Evolutionary conservation across 352 stramenopile genomes (phyloP), one percentile per base, ranked within the genome.

Genomic region (Pythium aristosporum): DNA sequence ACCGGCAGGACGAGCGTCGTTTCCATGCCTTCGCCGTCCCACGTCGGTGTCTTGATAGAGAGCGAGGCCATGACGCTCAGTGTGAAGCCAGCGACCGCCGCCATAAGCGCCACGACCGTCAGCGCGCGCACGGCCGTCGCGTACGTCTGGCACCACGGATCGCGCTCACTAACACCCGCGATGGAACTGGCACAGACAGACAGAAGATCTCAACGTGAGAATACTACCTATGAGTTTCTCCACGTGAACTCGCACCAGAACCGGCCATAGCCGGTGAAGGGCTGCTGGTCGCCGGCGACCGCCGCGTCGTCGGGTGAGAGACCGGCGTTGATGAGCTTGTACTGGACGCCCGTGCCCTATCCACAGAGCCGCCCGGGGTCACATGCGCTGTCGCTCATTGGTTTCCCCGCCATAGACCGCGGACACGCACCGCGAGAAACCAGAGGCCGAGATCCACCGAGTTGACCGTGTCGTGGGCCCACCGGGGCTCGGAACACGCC

Each of bases 241-340:
- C 25, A 30, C 25, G 4, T n/a, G 12, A 18, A 5, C 25, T 30
- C 58, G 47, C 48, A 73, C 67, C 67, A 73, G 57, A 55, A 73
- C 20, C 34, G 42, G 11, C 44, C 30, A 30, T 73, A 73, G n/a
- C 59, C 21, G 9, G 67, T 73, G 51, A 64, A 69, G 6, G 57
- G 25, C 36, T 73, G 61, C 12, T 63, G 59, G 56, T 60, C 58
- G 30, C 46, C 46, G 1, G 48, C 18, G n/a, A 49, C 37, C 7
- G 61, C 46, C 21, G 52, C 37, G 34, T 58, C 52, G 2, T 48
- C 30, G 21, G 82, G 58, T 8, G 69, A 61, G 1, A 89, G 54
- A 13, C 82, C 82, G 12, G 82, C 82, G 56, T 91, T 90, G 60
- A 89, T 87, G 59, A 94, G 78, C 65, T 94, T 94, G 78, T 91